Base-by-base conservation (phyloP, 169 alveolate genomes). In the Plasmodium blacklocki region DNA sequence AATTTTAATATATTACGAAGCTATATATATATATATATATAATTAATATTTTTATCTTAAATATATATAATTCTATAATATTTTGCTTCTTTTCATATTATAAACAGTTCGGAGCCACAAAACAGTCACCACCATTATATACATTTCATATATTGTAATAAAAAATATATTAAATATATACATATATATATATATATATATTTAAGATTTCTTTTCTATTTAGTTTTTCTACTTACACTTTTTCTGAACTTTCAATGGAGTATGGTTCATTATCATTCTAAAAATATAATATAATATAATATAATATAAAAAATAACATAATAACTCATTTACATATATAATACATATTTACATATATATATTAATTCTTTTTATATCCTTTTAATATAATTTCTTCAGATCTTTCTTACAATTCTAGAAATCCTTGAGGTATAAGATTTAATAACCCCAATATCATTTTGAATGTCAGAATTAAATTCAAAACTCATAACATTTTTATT, bases 221-320 rank as follows among this genome's bases (percentile, higher is more conserved):
- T 2, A 54, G 5, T 21, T 50, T 64, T 39, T 60, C 43, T 68
- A 12, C 90, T 67, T 80, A 80, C 90, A 80, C 90, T 56, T 68
- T 67, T n/a, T 80, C 83, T 15, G 90, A 80, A 50, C 83, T 80
- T 50, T 80, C 90, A 68, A 80, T 73, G 47, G 90, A 80, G 45
- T 83, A 80, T 3, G 39, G 63, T 80, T 80, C 90, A 68, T 80
- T 39, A 18, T 67, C 63, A 68, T 68, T 80, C 90, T 80, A 62
- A 21, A 68, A 66, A 66, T 23, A 23, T 1, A 26, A 26, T 18
- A 18, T 60, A 62, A 74, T 43, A 45, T 59, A 32, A 32, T 32
- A 32, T 32, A 32, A 32, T 0, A 32, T 32, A 3, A 3, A 73
- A 73, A 29, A 11, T 52, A 15, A 23, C 12, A 62, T 56, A 73